A percentile compares a stretch with the other conserved stretches of the same genome.
phyloP scores from a whole-genome alignment of 441 rosid genomes.

The Populus hybrid region DNA sequence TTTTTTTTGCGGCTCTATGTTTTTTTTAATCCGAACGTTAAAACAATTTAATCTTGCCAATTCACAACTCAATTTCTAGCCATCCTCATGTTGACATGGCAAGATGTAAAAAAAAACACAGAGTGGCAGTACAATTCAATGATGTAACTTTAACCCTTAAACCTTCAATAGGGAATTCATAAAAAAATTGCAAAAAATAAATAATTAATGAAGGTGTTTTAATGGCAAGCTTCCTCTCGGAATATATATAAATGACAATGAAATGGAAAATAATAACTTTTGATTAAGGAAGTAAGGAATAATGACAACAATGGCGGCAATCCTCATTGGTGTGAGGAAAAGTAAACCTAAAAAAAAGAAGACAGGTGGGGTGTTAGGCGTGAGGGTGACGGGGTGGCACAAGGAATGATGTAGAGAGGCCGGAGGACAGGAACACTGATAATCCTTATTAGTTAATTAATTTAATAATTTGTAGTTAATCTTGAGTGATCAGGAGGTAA shows the following conservation, averaged over 20 bases:
- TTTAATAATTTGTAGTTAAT: not conserved
- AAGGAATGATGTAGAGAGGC: constrained; percentile 11
- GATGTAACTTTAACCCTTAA: not conserved
- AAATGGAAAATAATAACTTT: too few species aligned
- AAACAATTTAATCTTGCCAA: too few species aligned
- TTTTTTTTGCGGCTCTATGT: too few species aligned
- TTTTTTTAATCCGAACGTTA: too few species aligned
- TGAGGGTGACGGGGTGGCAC: constrained; percentile 19
- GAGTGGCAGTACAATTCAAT: not conserved
- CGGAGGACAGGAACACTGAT: not conserved
- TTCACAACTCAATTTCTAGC: too few species aligned
- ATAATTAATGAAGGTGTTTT: not conserved
- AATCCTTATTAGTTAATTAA: not conserved
- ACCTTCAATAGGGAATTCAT: not conserved
- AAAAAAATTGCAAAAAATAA: too few species aligned
- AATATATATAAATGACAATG: too few species aligned
- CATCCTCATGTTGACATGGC: too few species aligned
- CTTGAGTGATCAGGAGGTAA: not conserved
- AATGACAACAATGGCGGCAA: constrained; percentile 16
- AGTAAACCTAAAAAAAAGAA: constrained; percentile 5
- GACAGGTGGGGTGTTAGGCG: constrained; percentile 13
- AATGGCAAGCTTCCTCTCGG: not conserved
- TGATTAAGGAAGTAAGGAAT: not conserved
- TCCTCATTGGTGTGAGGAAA: constrained; percentile 22
- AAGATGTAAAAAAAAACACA: too few species aligned